Evolutionary conservation across 805 yeast species (phyloP).

Genomic region (Lipomyces starkeyi): DNA sequence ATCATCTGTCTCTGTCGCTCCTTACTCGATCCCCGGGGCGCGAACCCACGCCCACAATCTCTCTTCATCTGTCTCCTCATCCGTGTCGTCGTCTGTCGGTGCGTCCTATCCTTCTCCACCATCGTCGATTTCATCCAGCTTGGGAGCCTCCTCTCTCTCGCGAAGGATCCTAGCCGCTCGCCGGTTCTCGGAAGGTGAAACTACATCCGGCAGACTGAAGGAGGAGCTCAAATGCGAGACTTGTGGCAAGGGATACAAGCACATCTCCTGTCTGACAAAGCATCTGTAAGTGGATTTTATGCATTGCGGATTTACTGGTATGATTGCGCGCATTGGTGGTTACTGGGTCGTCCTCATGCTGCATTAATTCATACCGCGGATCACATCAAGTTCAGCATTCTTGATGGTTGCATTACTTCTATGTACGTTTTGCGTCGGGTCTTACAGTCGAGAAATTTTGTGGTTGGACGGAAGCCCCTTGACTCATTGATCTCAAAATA

Average conservation of each 20-base stretch:
- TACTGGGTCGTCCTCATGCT: neutral
- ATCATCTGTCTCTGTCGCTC: conserved; percentile 35
- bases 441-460: neutral
- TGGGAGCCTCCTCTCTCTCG: conserved; percentile 30
- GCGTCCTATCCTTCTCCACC: conserved; percentile 27
- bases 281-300: conserved; percentile 30
- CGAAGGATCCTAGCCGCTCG: conserved; percentile 66
- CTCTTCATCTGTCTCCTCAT: conserved; percentile 32
- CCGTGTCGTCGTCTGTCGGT: conserved; percentile 24
- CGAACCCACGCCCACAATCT: conserved; percentile 27
- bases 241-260: conserved; percentile 90
- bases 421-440: neutral
- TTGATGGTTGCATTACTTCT: neutral
- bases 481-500: neutral
- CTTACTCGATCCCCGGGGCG: conserved; percentile 36
- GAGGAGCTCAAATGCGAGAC: conserved; percentile 88
- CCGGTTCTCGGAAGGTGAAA: conserved; percentile 74
- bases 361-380: too few relatives aligned
- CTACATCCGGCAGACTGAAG: conserved; percentile 77
- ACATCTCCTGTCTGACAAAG: conserved; percentile 51
- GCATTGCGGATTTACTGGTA: conserved; percentile 8
- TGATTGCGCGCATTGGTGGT: neutral
- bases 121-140: conserved; percentile 27
- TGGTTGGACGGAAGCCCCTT: neutral
- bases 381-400: neutral